phyloP scores from a whole-genome alignment of 2,329 filamentous ascomycete genomes.

The Nigrograna mackinnonii region DNA sequence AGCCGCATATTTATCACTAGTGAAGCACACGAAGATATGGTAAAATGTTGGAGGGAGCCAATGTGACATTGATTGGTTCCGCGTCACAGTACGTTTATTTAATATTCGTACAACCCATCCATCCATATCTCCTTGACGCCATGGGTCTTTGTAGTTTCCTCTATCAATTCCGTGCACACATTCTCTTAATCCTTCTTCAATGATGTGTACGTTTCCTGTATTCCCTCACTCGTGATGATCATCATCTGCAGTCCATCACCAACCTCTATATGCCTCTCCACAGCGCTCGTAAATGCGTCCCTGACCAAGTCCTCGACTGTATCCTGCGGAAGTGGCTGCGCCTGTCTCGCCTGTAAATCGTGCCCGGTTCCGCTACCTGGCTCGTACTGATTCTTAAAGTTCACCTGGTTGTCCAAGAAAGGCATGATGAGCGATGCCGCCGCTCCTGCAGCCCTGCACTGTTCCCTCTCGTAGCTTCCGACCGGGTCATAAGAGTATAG shows the following conservation, averaged over 20 bases:
- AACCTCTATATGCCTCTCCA: slow-evolving; percentile 98
- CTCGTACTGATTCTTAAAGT: slow-evolving; percentile 98
- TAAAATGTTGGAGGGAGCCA: too few species aligned
- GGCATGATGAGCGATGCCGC: slow-evolving; percentile 97
- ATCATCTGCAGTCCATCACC: slow-evolving; percentile 96
- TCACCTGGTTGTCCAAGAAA: slow-evolving; percentile 99
- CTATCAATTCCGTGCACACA: too few species aligned
- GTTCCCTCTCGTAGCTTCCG: slow-evolving; percentile 95
- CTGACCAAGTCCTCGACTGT: slow-evolving; percentile 87
- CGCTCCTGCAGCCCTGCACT: slow-evolving; percentile 91
- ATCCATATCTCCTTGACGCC: too few species aligned
- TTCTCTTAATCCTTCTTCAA: slow-evolving; percentile 67
- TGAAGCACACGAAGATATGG: too few species aligned
- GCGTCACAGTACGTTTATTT: too few species aligned
- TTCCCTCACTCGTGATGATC: slow-evolving; percentile 84
- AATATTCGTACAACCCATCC: too few species aligned
- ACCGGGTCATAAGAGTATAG: slow-evolving; percentile 98
- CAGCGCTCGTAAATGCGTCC: slow-evolving; percentile 97
- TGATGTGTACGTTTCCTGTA: slow-evolving; percentile 80
- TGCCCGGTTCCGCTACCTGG: slow-evolving; percentile 85
- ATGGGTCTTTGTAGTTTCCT: too few species aligned
- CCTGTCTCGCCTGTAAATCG: slow-evolving; percentile 71
- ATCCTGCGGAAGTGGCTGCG: slow-evolving; percentile 68
- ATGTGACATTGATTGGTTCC: too few species aligned
- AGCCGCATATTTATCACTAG: too few species aligned